phyloP scores from a whole-genome alignment of 805 yeast species.

The Phaffomyces thermotolerans region DNA sequence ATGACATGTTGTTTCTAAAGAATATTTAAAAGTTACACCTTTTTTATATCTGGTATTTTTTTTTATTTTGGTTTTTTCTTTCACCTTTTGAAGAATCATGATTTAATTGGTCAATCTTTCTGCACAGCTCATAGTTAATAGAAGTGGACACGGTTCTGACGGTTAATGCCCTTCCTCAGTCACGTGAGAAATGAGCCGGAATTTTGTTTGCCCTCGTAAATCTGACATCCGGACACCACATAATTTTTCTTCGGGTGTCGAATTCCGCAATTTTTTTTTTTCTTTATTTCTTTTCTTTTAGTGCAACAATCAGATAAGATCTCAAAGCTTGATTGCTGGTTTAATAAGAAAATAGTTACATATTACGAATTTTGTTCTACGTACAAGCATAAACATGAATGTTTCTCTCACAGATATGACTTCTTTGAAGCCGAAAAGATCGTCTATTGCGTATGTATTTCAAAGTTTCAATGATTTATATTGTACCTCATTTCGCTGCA shows the following conservation, averaged over 20 bases:
- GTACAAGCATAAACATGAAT: neutral
- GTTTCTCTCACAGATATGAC: conserved; percentile 7
- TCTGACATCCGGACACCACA: too few relatives aligned
- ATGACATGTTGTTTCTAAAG: conserved; percentile 9
- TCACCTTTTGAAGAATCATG: conserved; percentile 2
- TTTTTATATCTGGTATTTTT: neutral
- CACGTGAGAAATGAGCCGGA: neutral
- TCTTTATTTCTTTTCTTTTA: too few relatives aligned
- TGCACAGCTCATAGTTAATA: neutral
- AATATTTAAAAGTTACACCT: neutral
- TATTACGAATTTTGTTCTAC: too few relatives aligned
- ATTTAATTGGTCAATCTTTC: conserved; percentile 3
- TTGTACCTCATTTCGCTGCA: neutral
- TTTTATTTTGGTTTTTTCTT: neutral
- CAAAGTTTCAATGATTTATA: neutral
- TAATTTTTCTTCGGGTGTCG: neutral
- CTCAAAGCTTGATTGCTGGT: too few relatives aligned
- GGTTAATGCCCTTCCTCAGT: neutral
- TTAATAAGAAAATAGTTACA: too few relatives aligned
- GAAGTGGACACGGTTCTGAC: neutral
- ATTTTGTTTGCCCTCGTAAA: too few relatives aligned
- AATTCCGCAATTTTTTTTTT: neutral
- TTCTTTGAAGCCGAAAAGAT: conserved; percentile 17
- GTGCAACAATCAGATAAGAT: too few relatives aligned
- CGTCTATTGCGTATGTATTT: conserved; percentile 17